Conservation (phyloP, 2,329 filamentous ascomycete genomes). For the Cladophialophora immunda region DNA sequence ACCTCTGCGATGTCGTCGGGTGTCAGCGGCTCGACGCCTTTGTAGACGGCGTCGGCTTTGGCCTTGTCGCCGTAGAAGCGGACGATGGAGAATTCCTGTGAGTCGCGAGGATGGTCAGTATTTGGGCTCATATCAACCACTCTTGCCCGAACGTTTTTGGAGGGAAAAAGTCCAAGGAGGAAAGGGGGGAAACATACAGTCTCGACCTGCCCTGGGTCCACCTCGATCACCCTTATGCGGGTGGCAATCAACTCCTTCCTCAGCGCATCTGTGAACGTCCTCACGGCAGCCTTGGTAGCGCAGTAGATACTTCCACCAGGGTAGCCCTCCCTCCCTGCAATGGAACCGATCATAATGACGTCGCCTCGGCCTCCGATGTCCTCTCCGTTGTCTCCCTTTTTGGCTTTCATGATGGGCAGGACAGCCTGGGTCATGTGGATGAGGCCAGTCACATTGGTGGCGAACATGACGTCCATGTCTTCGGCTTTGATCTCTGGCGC, state of each 20-base stretch:
- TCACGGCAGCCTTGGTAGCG: constrained; percentile 87
- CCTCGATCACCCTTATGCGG: constrained; percentile 82
- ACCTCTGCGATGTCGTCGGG: constrained; percentile 92
- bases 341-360: constrained; percentile 94
- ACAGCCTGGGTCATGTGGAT: constrained; percentile 97
- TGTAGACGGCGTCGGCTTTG: constrained; percentile 83
- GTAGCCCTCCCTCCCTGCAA: constrained; percentile 89
- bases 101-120: not conserved
- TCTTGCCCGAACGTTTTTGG: not conserved
- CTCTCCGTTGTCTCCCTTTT: constrained; percentile 46
- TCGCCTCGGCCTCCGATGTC: constrained; percentile 80
- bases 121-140: not conserved
- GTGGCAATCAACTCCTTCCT: constrained; percentile 84
- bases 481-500: constrained; percentile 82
- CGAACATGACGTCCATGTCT: constrained; percentile 87
- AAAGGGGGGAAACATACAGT: constrained; percentile 57
- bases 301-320: constrained; percentile 90
- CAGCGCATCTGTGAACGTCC: constrained; percentile 82
- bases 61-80: constrained; percentile 86
- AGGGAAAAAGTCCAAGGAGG: not conserved
- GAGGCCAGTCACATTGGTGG: constrained; percentile 91
- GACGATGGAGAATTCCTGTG: constrained; percentile 80
- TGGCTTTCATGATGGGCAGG: constrained; percentile 77
- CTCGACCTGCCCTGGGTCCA: constrained; percentile 93
- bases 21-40: constrained; percentile 81